A percentile compares a stretch with the other conserved stretches of the same genome.
Conservation (phyloP, 1,284 basidiomycete species). For the Pseudozyma thailandica region DNA sequence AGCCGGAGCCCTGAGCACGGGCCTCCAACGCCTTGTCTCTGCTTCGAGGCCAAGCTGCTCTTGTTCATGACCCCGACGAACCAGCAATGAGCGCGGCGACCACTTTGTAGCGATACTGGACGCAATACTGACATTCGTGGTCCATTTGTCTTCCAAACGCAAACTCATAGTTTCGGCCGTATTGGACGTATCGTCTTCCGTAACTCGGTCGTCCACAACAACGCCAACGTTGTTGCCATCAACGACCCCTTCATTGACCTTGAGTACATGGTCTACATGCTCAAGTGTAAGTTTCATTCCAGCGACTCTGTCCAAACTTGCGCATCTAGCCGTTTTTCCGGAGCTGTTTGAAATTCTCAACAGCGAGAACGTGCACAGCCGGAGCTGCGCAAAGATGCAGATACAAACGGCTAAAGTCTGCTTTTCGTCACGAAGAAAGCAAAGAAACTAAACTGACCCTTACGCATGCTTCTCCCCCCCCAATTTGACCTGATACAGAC, state of each 20-base stretch:
- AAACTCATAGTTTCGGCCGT: conserved; percentile 60
- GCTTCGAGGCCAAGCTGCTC: too few relatives aligned
- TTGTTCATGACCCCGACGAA: too few relatives aligned
- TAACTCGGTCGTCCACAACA: conserved; percentile 72
- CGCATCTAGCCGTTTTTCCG: neutral
- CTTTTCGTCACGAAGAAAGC: neutral
- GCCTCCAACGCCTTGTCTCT: too few relatives aligned
- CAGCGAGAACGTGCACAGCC: too few relatives aligned
- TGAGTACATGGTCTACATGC: conserved; percentile 81
- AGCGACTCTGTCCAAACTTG: too few relatives aligned
- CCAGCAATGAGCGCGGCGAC: too few relatives aligned
- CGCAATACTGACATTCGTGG: conserved; percentile 3
- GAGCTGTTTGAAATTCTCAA: too few relatives aligned
- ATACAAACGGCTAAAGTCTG: too few relatives aligned
- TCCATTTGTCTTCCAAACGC: neutral
- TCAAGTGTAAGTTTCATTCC: conserved; percentile 76
- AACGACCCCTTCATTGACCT: conserved; percentile 89
- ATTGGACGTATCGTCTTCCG: conserved; percentile 83
- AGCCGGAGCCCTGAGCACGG: too few relatives aligned
- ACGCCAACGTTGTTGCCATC: conserved; percentile 63
- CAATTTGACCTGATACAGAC: conserved; percentile 64
- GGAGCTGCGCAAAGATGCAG: too few relatives aligned
- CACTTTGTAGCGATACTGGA: neutral
- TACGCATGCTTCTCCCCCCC: neutral
- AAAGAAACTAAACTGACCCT: neutral